Percentiles rank a stretch among this genome's conserved stretches.
Evolutionary conservation across 306 rosid genomes (phyloP).

Genomic region (Dalbergia cultrata): DNA sequence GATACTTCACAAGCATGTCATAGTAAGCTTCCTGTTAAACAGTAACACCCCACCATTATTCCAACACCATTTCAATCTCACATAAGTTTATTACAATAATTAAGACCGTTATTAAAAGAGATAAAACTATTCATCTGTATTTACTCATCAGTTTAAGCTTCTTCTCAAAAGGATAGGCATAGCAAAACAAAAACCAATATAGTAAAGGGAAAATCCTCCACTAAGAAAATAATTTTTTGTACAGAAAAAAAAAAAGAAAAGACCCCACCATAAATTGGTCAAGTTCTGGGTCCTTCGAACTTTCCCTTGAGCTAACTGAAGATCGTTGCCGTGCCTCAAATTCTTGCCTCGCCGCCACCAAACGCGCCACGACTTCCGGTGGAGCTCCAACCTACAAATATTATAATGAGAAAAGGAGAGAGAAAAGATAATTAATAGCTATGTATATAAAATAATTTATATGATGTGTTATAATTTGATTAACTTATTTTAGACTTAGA

Average conservation of each 20-base stretch:
- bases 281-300: slow-evolving; percentile 88
- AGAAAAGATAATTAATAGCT: not conserved
- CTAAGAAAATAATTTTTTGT: not conserved
- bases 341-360: slow-evolving; percentile 73
- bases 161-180: no score
- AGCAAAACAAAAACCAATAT: not conserved
- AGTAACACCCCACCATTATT: not conserved
- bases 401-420: not conserved
- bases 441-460: not conserved
- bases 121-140: no score
- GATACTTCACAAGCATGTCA: slow-evolving; percentile 93
- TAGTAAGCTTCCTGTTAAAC: slow-evolving; percentile 85
- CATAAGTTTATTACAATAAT: not conserved
- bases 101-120: no score
- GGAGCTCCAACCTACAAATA: slow-evolving; percentile 87
- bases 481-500: not conserved
- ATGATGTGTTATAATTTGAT: not conserved
- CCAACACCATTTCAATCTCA: not conserved
- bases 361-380: slow-evolving; percentile 84
- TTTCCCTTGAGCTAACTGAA: slow-evolving; percentile 64
- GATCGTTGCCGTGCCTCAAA: slow-evolving; percentile 86
- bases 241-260: not conserved
- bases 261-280: slow-evolving; percentile 88
- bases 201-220: not conserved
- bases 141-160: no score